Conservation (phyloP, 2,329 filamentous ascomycete species). For the Fusarium sp. region DNA sequence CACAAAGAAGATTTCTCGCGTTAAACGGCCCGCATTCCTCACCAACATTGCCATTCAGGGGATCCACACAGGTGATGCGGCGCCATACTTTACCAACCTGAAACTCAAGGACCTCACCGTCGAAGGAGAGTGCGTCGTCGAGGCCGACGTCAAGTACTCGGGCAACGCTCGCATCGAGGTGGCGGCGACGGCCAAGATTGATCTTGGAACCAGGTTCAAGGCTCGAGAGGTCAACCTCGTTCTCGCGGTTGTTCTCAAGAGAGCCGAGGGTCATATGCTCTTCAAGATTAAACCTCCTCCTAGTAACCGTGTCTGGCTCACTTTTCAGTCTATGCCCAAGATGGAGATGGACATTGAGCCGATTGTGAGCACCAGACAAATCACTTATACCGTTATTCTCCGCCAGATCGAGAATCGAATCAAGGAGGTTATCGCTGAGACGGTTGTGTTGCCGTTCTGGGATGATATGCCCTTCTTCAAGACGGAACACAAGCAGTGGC, state of each 20-base stretch:
- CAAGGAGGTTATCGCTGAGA: conserved; percentile 93
- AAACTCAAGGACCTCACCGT: conserved; percentile 89
- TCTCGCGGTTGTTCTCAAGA: conserved; percentile 86
- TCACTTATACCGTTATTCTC: conserved; percentile 92
- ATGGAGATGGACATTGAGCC: conserved; percentile 96
- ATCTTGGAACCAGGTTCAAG: conserved; percentile 90
- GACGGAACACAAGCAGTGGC: conserved; percentile 80
- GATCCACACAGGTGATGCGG: conserved; percentile 87
- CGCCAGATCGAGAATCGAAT: conserved; percentile 95
- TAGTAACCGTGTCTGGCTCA: conserved; percentile 95
- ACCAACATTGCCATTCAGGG: conserved; percentile 84
- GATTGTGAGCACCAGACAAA: conserved; percentile 93
- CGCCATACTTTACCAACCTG: conserved; percentile 90
- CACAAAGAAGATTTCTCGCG: conserved; percentile 94
- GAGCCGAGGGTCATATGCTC: conserved; percentile 85
- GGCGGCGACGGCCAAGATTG: conserved; percentile 91
- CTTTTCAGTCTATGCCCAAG: conserved; percentile 93
- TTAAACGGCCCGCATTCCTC: conserved; percentile 91
- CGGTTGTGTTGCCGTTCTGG: conserved; percentile 92
- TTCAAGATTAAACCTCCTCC: conserved; percentile 94
- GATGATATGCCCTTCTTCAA: conserved; percentile 93
- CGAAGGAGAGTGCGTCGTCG: conserved; percentile 88
- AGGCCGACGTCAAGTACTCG: conserved; percentile 88
- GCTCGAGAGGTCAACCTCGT: conserved; percentile 89
- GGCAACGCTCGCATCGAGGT: conserved; percentile 92